Conservation (phyloP, 148 eudicot genomes). For the Spergularia marina region DNA sequence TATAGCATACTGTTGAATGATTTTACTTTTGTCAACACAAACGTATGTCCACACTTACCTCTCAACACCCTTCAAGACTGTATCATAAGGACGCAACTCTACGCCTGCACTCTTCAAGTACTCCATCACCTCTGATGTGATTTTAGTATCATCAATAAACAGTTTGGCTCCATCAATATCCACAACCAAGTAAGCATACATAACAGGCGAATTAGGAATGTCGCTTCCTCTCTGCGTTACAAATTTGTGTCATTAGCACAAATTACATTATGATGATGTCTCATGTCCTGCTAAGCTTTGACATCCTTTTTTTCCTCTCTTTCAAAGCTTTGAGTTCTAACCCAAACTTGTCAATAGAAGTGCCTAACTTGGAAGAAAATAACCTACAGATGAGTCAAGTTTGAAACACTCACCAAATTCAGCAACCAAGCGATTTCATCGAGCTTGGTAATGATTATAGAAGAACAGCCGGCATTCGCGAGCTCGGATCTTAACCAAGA, state of each 20-base stretch:
- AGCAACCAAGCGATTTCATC: conserved; percentile 96
- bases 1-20: background rate
- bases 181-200: conserved; percentile 85
- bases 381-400: conserved; percentile 2
- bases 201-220: conserved; percentile 88
- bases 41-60: conserved; percentile 41
- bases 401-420: conserved; percentile 60
- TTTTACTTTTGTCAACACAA: background rate
- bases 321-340: too few species aligned
- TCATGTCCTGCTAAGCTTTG: background rate
- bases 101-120: conserved; percentile 66
- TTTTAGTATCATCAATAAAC: conserved; percentile 70
- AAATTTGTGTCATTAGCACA: conserved; percentile 16
- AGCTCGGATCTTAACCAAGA: conserved; percentile 75
- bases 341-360: conserved; percentile 3
- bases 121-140: conserved; percentile 66
- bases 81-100: conserved; percentile 78
- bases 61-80: conserved; percentile 72
- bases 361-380: background rate
- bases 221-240: conserved; percentile 83
- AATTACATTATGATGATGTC: conserved; percentile 1
- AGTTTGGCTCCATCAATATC: conserved; percentile 66
- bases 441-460: conserved; percentile 79
- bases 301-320: too few species aligned
- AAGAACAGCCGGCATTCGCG: conserved; percentile 58